Percentiles rank a stretch among this genome's conserved stretches.
These are phyloP conservation scores for Penicillium psychrosexuale DNA, from an alignment of 2,329 filamentous ascomycete genomes.

Conservation along the genomic window DNA sequence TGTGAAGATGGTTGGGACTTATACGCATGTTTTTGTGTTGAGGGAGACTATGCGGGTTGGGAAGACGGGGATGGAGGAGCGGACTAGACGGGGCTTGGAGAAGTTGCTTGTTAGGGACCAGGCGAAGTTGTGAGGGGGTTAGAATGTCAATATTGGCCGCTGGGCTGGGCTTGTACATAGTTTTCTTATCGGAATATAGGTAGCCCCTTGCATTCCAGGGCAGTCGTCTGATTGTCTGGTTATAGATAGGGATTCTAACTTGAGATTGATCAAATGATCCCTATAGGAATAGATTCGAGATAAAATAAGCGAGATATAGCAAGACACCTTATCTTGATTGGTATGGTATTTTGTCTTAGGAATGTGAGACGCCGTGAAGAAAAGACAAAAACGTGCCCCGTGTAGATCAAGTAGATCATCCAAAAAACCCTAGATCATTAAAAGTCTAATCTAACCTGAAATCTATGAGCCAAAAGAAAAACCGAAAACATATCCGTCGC, in stretches of 20 bases:
- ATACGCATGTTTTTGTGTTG: slow-evolving; percentile 86
- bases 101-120: slow-evolving; percentile 47
- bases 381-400: slow-evolving; percentile 4
- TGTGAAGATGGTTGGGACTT: slow-evolving; percentile 80
- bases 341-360: background rate
- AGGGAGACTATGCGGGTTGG: slow-evolving; percentile 67
- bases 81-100: slow-evolving; percentile 53
- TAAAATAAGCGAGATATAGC: background rate
- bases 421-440: background rate
- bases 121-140: slow-evolving; percentile 28
- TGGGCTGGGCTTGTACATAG: slow-evolving; percentile 3
- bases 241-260: background rate
- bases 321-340: background rate
- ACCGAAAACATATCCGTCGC: background rate
- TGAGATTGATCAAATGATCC: background rate
- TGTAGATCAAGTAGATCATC: slow-evolving; percentile 9
- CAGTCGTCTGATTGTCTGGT: background rate
- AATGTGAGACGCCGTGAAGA: background rate
- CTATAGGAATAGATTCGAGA: background rate
- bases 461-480: slow-evolving; percentile 2
- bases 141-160: background rate
- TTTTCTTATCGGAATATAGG: background rate
- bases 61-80: slow-evolving; percentile 50
- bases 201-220: background rate
- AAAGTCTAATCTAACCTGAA: slow-evolving; percentile 9